Evolutionary conservation across 257 asterid genomes (phyloP).

Genomic region (Thymus mandschuricus): DNA sequence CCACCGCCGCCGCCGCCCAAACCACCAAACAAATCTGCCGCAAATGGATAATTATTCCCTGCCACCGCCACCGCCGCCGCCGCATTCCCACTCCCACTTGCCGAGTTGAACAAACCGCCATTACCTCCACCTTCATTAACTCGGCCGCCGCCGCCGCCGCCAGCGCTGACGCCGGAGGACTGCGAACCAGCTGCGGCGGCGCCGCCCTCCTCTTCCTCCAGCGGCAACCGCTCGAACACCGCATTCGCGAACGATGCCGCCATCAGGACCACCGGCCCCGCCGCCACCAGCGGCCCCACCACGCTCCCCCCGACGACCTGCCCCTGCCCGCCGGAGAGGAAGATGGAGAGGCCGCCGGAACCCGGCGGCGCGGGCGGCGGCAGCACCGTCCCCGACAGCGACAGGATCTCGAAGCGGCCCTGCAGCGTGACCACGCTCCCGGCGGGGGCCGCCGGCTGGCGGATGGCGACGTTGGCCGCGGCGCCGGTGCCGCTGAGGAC

Average conservation of each 20-base stretch:
- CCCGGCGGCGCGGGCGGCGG: constrained; percentile 85
- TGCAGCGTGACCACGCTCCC: constrained; percentile 60
- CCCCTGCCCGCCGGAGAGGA: constrained; percentile 73
- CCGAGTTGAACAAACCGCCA: constrained; percentile 41
- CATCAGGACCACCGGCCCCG: constrained; percentile 69
- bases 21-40: constrained; percentile 64
- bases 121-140: constrained; percentile 38
- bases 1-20: constrained; percentile 59
- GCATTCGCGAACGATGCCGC: constrained; percentile 82
- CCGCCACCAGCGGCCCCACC: constrained; percentile 62
- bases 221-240: constrained; percentile 66
- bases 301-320: constrained; percentile 76
- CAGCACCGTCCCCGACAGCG: constrained; percentile 64
- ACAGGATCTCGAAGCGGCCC: constrained; percentile 69
- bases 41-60: constrained; percentile 45
- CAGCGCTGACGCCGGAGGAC: constrained; percentile 57
- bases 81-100: constrained; percentile 34
- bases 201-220: constrained; percentile 55
- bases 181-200: constrained; percentile 58
- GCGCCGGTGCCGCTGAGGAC: constrained; percentile 70
- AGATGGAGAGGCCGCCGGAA: constrained; percentile 56
- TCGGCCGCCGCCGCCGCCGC: constrained; percentile 54
- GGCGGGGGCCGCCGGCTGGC: constrained; percentile 62
- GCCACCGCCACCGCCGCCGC: constrained; percentile 40
- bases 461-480: constrained; percentile 53